These are phyloP conservation scores for Rhizopus arrhizus DNA, from an alignment of 371 early-diverging fungal genomes.

Conservation along the genomic window DNA sequence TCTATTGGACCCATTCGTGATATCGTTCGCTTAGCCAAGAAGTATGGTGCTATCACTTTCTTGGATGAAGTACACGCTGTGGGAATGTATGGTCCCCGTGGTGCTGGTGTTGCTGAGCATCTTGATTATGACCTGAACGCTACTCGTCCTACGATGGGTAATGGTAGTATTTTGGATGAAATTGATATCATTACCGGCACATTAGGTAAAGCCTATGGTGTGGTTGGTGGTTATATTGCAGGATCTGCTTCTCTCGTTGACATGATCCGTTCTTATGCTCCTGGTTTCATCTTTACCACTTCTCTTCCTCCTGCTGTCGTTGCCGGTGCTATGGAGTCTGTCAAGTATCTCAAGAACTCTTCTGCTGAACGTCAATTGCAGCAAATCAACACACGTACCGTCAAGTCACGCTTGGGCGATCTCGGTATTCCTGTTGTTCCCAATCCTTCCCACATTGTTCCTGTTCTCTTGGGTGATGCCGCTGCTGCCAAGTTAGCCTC, in stretches of 20 bases:
- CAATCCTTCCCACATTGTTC: constrained; percentile 98
- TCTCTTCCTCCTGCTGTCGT: constrained; percentile 95
- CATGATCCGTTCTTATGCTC: constrained; percentile 97
- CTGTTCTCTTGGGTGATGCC: constrained; percentile 96
- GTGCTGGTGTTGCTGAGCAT: constrained; percentile 97
- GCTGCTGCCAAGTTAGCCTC: constrained; percentile 89
- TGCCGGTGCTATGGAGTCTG: constrained; percentile 88
- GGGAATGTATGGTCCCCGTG: constrained; percentile 97
- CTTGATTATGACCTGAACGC: constrained; percentile 77
- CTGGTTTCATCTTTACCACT: constrained; percentile 99
- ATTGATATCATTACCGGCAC: constrained; percentile 98
- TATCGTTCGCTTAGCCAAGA: constrained; percentile 89
- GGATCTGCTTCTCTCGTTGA: constrained; percentile 88
- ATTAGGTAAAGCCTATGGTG: constrained; percentile 96
- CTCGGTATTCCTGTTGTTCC: constrained; percentile 95
- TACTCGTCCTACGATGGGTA: constrained; percentile 52
- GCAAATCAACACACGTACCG: constrained; percentile 84
- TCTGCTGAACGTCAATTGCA: constrained; percentile 85
- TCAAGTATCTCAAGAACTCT: constrained; percentile 87
- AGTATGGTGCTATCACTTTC: constrained; percentile 98
- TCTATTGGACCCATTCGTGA: constrained; percentile 95
- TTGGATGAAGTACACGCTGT: constrained; percentile 98
- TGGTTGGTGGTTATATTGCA: constrained; percentile 98
- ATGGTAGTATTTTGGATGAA: constrained; percentile 77
- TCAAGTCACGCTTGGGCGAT: constrained; percentile 80